Evolutionary conservation across 2,329 filamentous ascomycete species (phyloP).

Genomic region (Apiospora kogelbergensis): DNA sequence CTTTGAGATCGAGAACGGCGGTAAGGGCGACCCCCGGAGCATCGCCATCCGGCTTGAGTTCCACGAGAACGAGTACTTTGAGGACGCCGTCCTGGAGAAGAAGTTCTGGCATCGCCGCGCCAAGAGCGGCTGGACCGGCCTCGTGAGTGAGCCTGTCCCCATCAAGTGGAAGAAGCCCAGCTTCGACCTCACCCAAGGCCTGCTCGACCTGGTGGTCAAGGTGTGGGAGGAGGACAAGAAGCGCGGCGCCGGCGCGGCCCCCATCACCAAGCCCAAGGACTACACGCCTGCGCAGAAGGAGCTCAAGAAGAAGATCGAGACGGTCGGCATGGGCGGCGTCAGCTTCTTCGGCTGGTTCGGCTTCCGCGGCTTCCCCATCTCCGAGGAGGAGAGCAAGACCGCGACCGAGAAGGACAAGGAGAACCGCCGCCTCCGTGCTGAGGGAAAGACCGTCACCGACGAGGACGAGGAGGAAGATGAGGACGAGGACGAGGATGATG

Average conservation of each 20-base stretch:
- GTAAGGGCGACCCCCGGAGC: slow-evolving; percentile 75
- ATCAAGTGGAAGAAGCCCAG: slow-evolving; percentile 80
- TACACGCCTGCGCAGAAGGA: slow-evolving; percentile 47
- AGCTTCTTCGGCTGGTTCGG: slow-evolving; percentile 93
- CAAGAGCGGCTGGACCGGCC: slow-evolving; percentile 67
- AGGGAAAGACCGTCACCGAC: slow-evolving; percentile 52
- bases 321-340: slow-evolving; percentile 61
- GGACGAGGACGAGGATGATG: slow-evolving; percentile 60
- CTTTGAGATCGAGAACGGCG: slow-evolving; percentile 70
- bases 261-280: slow-evolving; percentile 31
- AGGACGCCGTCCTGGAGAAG: slow-evolving; percentile 79
- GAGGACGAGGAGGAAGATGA: slow-evolving; percentile 58
- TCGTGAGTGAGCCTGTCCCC: slow-evolving; percentile 85
- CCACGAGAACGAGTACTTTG: slow-evolving; percentile 77
- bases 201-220: slow-evolving; percentile 71
- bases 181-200: slow-evolving; percentile 79
- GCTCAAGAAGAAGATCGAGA: slow-evolving; percentile 56
- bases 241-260: slow-evolving; percentile 26
- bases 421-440: slow-evolving; percentile 49
- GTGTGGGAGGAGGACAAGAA: slow-evolving; percentile 63
- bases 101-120: slow-evolving; percentile 82
- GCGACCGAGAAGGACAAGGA: slow-evolving; percentile 62
- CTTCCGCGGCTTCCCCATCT: slow-evolving; percentile 69
- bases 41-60: slow-evolving; percentile 79
- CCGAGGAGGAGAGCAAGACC: slow-evolving; percentile 67